phyloP scores from a whole-genome alignment of 2,329 filamentous ascomycete species.

The Penicillium sp. region DNA sequence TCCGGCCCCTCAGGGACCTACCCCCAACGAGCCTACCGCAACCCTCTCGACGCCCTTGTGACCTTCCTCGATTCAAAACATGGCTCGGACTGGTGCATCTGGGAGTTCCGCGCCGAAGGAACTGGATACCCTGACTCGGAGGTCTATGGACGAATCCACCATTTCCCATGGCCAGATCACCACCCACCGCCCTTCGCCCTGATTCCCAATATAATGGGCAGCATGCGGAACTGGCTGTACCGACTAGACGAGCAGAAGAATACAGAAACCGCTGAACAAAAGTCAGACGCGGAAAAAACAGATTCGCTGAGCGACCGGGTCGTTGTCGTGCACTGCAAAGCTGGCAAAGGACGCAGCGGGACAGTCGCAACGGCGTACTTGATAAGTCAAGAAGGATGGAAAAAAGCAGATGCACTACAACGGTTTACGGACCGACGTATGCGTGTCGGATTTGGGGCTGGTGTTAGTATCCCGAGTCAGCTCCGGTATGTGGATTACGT shows the following conservation, averaged over 20 bases:
- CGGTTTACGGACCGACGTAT: conserved; percentile 81
- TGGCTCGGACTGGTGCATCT: conserved; percentile 83
- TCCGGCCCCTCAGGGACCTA: conserved; percentile 89
- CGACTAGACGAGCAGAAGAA: conserved; percentile 31
- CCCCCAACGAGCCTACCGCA: conserved; percentile 89
- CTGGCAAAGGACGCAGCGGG: conserved; percentile 90
- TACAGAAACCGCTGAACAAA: conserved; percentile 11
- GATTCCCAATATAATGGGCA: conserved; percentile 83
- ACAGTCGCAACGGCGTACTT: conserved; percentile 86
- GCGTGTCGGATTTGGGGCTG: conserved; percentile 82
- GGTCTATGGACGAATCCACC: conserved; percentile 80
- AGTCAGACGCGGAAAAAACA: not conserved
- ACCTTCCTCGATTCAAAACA: conserved; percentile 86
- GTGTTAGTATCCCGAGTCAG: conserved; percentile 92
- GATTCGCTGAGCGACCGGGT: conserved; percentile 57
- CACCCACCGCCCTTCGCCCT: conserved; percentile 91
- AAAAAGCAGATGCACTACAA: conserved; percentile 61
- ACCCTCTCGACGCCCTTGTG: conserved; percentile 83
- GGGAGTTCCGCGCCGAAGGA: conserved; percentile 96
- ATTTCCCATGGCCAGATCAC: conserved; percentile 96
- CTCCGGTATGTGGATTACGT: conserved; percentile 85
- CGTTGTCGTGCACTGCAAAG: conserved; percentile 93
- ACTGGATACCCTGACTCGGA: conserved; percentile 92
- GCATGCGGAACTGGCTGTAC: conserved; percentile 86
- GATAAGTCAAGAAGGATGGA: conserved; percentile 80